phyloP scores from a whole-genome alignment of 192 early-diverging fungal genomes.

The Coemansia sp. region DNA sequence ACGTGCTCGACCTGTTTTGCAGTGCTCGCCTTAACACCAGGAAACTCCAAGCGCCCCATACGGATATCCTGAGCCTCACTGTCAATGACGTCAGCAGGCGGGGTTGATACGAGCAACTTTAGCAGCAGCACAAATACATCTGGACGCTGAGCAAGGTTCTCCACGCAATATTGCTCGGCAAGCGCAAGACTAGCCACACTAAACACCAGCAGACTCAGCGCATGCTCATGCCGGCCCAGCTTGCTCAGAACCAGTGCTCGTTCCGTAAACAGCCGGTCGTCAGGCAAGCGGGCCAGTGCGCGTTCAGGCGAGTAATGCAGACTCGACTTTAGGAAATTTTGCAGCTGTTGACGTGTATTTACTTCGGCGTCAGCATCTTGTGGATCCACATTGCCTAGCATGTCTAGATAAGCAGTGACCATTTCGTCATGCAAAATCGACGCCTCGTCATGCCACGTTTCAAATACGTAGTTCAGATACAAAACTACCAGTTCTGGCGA shows the following conservation, averaged over 20 bases:
- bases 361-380: constrained; percentile 20
- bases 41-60: not conserved
- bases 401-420: constrained; percentile 74
- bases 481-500: constrained; percentile 64
- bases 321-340: constrained; percentile 69
- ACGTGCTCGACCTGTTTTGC: constrained; percentile 12
- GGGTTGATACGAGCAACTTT: constrained; percentile 28
- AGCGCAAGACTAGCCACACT: constrained; percentile 59
- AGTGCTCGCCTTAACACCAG: not conserved
- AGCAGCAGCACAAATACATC: constrained; percentile 44
- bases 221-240: constrained; percentile 83
- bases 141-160: constrained; percentile 36
- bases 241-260: constrained; percentile 74
- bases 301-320: constrained; percentile 70
- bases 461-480: constrained; percentile 82
- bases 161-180: constrained; percentile 62
- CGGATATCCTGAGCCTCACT: constrained; percentile 27
- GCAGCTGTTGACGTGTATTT: constrained; percentile 42
- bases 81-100: constrained; percentile 30
- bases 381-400: constrained; percentile 43
- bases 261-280: constrained; percentile 80
- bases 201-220: constrained; percentile 78
- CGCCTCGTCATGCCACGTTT: constrained; percentile 61
- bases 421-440: constrained; percentile 78
- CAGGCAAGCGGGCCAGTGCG: constrained; percentile 70